phyloP scores from a whole-genome alignment of 2,329 filamentous ascomycete genomes.

The Onygena corvina region DNA sequence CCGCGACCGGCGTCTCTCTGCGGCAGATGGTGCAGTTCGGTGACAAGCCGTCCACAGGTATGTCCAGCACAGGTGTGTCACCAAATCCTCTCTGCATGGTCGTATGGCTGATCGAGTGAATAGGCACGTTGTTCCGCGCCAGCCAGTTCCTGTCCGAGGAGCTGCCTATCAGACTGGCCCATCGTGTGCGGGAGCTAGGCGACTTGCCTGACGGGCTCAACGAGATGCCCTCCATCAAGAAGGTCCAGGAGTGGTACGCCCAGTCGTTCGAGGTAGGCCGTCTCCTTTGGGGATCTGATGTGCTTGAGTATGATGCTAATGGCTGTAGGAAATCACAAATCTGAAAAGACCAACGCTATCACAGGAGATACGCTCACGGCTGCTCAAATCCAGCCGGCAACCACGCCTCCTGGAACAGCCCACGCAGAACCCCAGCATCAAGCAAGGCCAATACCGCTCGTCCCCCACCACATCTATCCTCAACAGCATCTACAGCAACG shows the following conservation, averaged over 20 bases:
- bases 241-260: slow-evolving; percentile 95
- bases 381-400: slow-evolving; percentile 46
- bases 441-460: slow-evolving; percentile 64
- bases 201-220: slow-evolving; percentile 89
- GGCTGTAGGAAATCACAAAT: slow-evolving; percentile 65
- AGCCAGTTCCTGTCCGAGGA: slow-evolving; percentile 98
- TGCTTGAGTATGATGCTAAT: slow-evolving; percentile 14
- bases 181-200: slow-evolving; percentile 87
- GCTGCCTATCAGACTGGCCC: slow-evolving; percentile 87
- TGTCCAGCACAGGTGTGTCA: slow-evolving; percentile 19
- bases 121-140: slow-evolving; percentile 89
- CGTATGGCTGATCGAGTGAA: not conserved
- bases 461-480: slow-evolving; percentile 23
- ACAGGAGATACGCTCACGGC: slow-evolving; percentile 61
- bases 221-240: slow-evolving; percentile 93
- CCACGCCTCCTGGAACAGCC: slow-evolving; percentile 64
- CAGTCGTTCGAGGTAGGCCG: slow-evolving; percentile 87
- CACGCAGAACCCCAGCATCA: slow-evolving; percentile 80
- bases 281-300: slow-evolving; percentile 16
- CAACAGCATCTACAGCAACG: slow-evolving; percentile 38
- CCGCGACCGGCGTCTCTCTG: slow-evolving; percentile 88
- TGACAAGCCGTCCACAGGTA: slow-evolving; percentile 81
- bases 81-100: not conserved
- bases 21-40: slow-evolving; percentile 99
- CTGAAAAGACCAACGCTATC: slow-evolving; percentile 66